Evolutionary conservation across 75 land plant genomes (phyloP), one percentile per base, ranked within the genome.

Genomic region (Cunninghamia lanceolata): DNA sequence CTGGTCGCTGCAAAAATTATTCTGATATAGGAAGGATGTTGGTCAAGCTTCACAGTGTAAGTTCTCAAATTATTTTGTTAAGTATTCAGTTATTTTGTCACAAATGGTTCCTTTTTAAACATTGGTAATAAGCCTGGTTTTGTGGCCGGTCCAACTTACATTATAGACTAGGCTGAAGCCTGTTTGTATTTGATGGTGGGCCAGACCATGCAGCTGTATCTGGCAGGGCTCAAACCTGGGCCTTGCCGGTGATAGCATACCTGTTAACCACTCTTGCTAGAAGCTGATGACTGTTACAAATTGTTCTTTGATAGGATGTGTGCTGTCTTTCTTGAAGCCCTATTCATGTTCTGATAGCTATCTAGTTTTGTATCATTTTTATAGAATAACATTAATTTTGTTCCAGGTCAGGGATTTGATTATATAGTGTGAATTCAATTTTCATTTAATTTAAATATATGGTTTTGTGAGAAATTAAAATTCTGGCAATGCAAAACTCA

Each of bases 1-100:
- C 97, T 79, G 93, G 91, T 3, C 89, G 86, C 80, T 93, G 97
- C 86, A 77, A 80, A 79, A 89, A 47, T 82, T 98, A 96, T 86
- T 84, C 91, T 50, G 94, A 96, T 88, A 90, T 96, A 88, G 96
- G 99, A 74, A 89, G 84, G 80, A 93, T 95, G 99, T 91, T 98
- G 77, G 73, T 95, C 54, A 94, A 91, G 88, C 93, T 98, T 87
- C 94, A 93, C 45, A 90, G 81, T 85, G 99, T 98, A 96, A 89
- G 82, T 42, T 42, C 46, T 80, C 80, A 9, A 39, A 38, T 19
- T 38, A 36, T 76, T 36, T 76, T 36, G 28, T 39, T 19, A 17
- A 17, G 63, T 56, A 17, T 25, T 14, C 30, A 30, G 32, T 30
- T 30, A 70, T 70, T 70, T 70, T 32, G n/a, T 30, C 36, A 71